phyloP scores from a whole-genome alignment of 345 rosid genomes.

The Camelina neglecta region DNA sequence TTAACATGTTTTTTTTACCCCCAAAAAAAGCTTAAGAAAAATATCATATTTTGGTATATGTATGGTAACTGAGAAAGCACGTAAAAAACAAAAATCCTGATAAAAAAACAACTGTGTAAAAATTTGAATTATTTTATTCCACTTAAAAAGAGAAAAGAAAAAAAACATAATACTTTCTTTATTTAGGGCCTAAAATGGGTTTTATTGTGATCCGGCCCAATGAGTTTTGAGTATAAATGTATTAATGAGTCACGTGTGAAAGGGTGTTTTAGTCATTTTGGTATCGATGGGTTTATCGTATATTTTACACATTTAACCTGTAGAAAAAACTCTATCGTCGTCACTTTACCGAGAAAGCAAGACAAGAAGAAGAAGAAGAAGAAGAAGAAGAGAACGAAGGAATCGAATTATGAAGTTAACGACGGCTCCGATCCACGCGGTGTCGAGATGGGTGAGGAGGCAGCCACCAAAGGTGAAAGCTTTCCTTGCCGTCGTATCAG shows the following conservation, averaged over 20 bases:
- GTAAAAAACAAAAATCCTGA: too few species aligned
- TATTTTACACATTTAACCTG: conserved; percentile 10
- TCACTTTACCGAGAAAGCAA: conserved; percentile 16
- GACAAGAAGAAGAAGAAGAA: conserved; percentile 6
- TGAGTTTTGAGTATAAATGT: neutral
- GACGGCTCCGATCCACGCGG: conserved; percentile 61
- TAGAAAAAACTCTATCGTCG: neutral
- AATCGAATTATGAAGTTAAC: conserved; percentile 55
- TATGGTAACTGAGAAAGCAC: too few species aligned
- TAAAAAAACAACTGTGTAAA: too few species aligned
- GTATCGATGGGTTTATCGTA: neutral
- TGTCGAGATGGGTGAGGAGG: conserved; percentile 75
- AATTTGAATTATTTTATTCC: too few species aligned
- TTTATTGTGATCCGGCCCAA: neutral
- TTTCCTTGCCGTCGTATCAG: conserved; percentile 78
- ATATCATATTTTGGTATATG: too few species aligned
- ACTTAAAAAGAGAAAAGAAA: too few species aligned
- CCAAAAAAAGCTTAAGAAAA: too few species aligned
- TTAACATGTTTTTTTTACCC: too few species aligned
- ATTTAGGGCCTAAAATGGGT: neutral
- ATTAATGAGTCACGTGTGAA: neutral
- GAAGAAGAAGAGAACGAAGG: conserved; percentile 13
- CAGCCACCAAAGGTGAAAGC: conserved; percentile 94
- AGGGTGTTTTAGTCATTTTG: neutral
- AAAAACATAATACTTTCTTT: neutral